phyloP scores from a whole-genome alignment of 495 filamentous ascomycete species.

The Acidomyces sp. region DNA sequence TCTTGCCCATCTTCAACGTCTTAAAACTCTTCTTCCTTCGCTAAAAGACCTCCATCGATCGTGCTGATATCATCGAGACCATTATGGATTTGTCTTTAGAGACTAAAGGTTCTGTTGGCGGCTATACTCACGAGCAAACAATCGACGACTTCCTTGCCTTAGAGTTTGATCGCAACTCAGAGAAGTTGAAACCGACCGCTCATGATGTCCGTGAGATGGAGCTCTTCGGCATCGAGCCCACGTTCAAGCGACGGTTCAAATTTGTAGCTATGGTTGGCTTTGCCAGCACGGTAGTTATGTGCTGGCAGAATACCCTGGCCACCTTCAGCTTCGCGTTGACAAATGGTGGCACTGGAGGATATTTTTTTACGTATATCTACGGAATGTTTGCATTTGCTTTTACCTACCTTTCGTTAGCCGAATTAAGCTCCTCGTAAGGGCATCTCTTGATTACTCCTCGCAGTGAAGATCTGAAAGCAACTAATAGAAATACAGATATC shows the following conservation, averaged over 20 bases:
- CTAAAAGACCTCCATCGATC: no score
- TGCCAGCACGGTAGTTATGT: conserved; percentile 7
- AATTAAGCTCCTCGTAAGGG: conserved; percentile 1
- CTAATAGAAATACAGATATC: neutral
- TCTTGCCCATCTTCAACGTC: no score
- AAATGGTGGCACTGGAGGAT: conserved; percentile 14
- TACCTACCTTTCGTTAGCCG: conserved; percentile 4
- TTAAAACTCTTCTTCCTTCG: no score
- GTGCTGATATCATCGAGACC: no score
- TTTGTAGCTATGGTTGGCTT: conserved; percentile 9
- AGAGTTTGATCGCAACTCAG: conserved; percentile 16
- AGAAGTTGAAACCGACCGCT: neutral
- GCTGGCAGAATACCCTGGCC: conserved; percentile 8
- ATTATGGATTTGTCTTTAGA: no score
- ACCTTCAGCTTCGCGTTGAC: conserved; percentile 6
- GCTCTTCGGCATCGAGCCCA: neutral
- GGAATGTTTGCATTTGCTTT: conserved; percentile 6
- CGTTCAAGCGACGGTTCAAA: conserved; percentile 7
- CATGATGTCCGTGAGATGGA: conserved; percentile 1
- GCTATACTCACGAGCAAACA: no score
- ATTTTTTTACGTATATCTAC: conserved; percentile 7
- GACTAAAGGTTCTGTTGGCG: no score
- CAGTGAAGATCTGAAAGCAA: neutral
- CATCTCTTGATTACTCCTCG: neutral
- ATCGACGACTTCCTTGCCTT: conserved; percentile 33